Conservation (phyloP, 1,284 basidiomycete species). For the Pyrrhoderma lamaoense region DNA sequence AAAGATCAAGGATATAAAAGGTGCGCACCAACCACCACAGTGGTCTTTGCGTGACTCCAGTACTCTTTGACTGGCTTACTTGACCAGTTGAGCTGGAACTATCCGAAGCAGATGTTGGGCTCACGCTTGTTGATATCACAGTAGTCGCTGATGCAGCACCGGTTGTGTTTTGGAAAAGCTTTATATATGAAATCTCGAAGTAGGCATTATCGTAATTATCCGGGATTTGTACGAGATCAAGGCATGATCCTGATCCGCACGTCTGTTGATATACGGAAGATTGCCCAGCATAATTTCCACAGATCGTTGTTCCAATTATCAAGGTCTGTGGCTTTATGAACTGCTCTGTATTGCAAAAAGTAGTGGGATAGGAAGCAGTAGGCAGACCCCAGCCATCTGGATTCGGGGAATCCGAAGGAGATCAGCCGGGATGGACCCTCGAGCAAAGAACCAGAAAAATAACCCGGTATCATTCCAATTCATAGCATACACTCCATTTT, state of each 20-base stretch:
- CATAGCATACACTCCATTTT: conserved; percentile 35
- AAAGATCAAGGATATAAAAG: too few species aligned
- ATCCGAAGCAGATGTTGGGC: too few species aligned
- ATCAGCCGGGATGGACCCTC: conserved; percentile 14
- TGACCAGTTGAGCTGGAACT: too few species aligned
- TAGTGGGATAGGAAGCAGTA: conserved; percentile 12
- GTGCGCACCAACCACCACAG: too few species aligned
- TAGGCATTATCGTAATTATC: conserved; percentile 16
- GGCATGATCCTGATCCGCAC: conserved; percentile 13
- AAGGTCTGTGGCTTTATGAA: conserved; percentile 18
- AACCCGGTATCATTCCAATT: conserved; percentile 37
- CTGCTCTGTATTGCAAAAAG: conserved; percentile 10
- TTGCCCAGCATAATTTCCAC: conserved; percentile 20
- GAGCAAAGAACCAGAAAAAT: conserved; percentile 36
- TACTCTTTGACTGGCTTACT: too few species aligned
- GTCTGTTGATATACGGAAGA: conserved; percentile 16
- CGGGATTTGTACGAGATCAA: conserved; percentile 13
- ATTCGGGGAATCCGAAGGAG: conserved; percentile 13
- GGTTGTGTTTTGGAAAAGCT: background rate
- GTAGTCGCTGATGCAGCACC: conserved; percentile 5
- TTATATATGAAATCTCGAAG: conserved; percentile 18
- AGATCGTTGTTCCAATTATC: conserved; percentile 21
- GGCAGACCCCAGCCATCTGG: conserved; percentile 16
- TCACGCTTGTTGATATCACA: too few species aligned
- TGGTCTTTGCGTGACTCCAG: too few species aligned